Evolutionary conservation across 345 rosid genomes (phyloP).

Genomic region (Aegle marmelos): DNA sequence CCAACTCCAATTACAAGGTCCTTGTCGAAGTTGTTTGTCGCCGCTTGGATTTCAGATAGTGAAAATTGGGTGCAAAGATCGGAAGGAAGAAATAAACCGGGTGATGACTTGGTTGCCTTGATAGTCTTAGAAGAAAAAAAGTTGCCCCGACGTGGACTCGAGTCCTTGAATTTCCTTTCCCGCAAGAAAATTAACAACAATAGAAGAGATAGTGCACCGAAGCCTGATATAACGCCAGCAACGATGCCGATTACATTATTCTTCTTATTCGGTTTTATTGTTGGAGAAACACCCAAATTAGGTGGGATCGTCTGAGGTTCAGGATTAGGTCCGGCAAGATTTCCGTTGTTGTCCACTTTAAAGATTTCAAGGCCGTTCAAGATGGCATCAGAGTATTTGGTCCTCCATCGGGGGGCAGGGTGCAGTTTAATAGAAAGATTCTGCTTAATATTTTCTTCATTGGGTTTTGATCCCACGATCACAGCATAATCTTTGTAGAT

Average conservation of each 20-base stretch:
- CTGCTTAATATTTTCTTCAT: conserved; percentile 13
- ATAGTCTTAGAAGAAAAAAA: neutral
- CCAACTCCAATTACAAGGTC: conserved; percentile 31
- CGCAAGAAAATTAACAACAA: neutral
- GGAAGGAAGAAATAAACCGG: neutral
- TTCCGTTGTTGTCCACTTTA: conserved; percentile 19
- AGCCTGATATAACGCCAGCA: conserved; percentile 1
- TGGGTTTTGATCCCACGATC: neutral
- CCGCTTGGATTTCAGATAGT: conserved; percentile 20
- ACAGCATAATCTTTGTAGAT: conserved; percentile 26
- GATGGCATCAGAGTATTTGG: conserved; percentile 29
- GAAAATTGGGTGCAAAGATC: conserved; percentile 5
- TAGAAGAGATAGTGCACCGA: neutral
- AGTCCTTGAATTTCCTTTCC: neutral
- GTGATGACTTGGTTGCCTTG: neutral
- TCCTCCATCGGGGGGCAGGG: neutral
- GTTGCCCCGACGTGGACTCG: neutral
- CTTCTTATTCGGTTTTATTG: neutral
- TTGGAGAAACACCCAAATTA: neutral
- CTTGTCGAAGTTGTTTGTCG: conserved; percentile 36
- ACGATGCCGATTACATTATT: neutral
- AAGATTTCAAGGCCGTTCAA: conserved; percentile 56
- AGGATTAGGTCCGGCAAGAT: conserved; percentile 32
- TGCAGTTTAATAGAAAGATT: conserved; percentile 31
- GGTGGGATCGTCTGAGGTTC: neutral